Base-by-base conservation (phyloP, 2,329 filamentous ascomycete genomes). In the Cytospora schulzeri region DNA sequence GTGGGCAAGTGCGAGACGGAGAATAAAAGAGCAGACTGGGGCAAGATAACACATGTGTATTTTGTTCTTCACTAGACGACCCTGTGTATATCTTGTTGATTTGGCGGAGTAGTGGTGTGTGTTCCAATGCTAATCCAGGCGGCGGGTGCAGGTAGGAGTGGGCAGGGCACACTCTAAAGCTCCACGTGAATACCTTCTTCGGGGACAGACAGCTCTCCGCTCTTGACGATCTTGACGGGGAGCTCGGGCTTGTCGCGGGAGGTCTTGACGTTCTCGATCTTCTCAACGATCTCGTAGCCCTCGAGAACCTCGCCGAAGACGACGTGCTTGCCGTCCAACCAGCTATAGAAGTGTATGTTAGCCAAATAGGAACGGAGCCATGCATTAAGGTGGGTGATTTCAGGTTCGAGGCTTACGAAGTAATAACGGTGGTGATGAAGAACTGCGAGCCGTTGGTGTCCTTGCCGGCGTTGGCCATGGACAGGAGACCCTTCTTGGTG, bases 141-240 rank as follows among this genome's bases (percentile, higher is more conserved):
- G 59, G 50, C 22, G 29, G 29, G 54, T 57, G 31, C 31, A 57
- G 69, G 72, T 71, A 73, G 45, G 19, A n/a, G 70, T 75, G 80
- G 82, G 85, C n/a, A 5, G 33, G 31, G 48, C 57, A 66, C 64
- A 55, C 57, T 66, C 28, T 90, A 95, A 79, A 95, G 90, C 81
- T 95, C 91, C 81, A 89, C 86, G 81, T 93, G 90, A 83, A 92
- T 94, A 95, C 92, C 92, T 95, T 95, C 92, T 83, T 87, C 83
- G 76, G 91, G 90, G 70, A 93, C 89, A 77, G 89, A 85, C 72
- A 95, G 82, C 84, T 94, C 91, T 78, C 92, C 92, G 79, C 90
- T 92, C 85, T 93, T 91, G 76, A 77, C 84, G 74, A 96, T 92
- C 83, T 88, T 93, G 79, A 95, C 83, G 24, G 82, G 75, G 79